Percentiles rank a stretch among this genome's conserved stretches.
phyloP scores from a whole-genome alignment of 805 yeast genomes.

The Suhomyces kilbournensis region DNA sequence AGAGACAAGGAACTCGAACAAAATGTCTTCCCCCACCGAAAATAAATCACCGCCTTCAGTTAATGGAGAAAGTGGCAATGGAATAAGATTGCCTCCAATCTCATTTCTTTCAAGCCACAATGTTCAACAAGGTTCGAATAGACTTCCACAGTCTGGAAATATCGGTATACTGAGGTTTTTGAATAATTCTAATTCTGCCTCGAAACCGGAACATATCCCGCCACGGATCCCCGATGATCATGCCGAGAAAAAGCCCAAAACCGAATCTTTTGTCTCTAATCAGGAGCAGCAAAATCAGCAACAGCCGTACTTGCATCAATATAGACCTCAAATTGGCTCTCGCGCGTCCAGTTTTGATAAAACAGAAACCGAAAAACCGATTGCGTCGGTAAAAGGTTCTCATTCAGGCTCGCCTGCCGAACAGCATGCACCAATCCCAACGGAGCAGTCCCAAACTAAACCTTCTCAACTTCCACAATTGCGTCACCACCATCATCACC shows the following conservation, averaged over 20 bases:
- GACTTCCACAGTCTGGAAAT: constrained; percentile 16
- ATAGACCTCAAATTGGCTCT: not conserved
- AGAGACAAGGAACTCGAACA: not conserved
- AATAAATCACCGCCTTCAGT: not conserved
- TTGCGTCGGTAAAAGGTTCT: not conserved
- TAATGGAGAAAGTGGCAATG: constrained; percentile 5
- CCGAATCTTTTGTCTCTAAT: not conserved
- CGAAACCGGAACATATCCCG: not conserved
- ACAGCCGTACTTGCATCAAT: not conserved
- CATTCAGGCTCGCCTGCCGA: not conserved
- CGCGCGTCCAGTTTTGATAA: not conserved
- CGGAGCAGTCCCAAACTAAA: not conserved
- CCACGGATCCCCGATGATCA: not conserved
- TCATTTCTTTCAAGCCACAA: constrained; percentile 22
- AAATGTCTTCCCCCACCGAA: constrained; percentile 7
- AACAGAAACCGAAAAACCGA: not conserved
- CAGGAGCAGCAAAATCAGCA: not conserved
- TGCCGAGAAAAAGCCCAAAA: not conserved
- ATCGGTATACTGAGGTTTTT: constrained; percentile 22
- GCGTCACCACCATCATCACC: constrained; percentile 12
- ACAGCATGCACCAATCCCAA: not conserved
- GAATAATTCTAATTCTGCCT: constrained; percentile 8
- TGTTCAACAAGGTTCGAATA: constrained; percentile 6
- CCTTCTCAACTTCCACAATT: constrained; percentile 4
- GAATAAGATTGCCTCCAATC: constrained; percentile 26